Evolutionary conservation across 305 asterid species (phyloP).

Genomic region (Solanum hybrid): DNA sequence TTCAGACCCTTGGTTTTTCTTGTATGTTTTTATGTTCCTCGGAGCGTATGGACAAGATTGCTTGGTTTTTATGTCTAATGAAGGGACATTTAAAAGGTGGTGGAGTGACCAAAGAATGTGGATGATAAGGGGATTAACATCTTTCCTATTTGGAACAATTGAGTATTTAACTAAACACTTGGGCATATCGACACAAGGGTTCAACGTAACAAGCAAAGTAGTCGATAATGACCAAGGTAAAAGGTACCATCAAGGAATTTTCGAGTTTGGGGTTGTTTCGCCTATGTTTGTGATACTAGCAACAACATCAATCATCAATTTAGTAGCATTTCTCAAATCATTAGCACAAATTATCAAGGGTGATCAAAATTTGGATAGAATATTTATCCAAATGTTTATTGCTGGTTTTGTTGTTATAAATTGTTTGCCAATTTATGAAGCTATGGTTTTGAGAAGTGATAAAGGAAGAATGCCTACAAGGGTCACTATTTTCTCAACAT

Average conservation of each 20-base stretch:
- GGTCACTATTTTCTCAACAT: slow-evolving; percentile 31
- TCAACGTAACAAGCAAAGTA: slow-evolving; percentile 72
- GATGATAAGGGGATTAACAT: slow-evolving; percentile 43
- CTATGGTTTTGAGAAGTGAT: slow-evolving; percentile 51
- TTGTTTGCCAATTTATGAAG: slow-evolving; percentile 51
- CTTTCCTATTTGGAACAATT: slow-evolving; percentile 26
- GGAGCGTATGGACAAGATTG: slow-evolving; percentile 73
- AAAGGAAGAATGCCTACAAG: slow-evolving; percentile 56
- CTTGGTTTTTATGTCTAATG: slow-evolving; percentile 33
- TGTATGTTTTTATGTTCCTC: slow-evolving; percentile 44
- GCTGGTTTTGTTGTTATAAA: slow-evolving; percentile 54
- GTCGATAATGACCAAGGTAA: slow-evolving; percentile 55
- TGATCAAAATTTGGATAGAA: slow-evolving; percentile 12
- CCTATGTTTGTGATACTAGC: slow-evolving; percentile 52
- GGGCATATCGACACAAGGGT: slow-evolving; percentile 57
- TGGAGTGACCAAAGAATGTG: slow-evolving; percentile 86
- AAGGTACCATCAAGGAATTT: slow-evolving; percentile 46
- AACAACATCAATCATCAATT: slow-evolving; percentile 35
- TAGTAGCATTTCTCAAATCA: slow-evolving; percentile 32
- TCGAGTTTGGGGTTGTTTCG: slow-evolving; percentile 59
- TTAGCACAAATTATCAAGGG: slow-evolving; percentile 8
- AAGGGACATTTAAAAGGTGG: slow-evolving; percentile 53
- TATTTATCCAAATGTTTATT: slow-evolving; percentile 39
- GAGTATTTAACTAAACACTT: slow-evolving; percentile 37
- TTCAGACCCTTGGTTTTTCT: slow-evolving; percentile 32